phyloP scores from a whole-genome alignment of 2,329 filamentous ascomycete species.

The Fusarium sp. region DNA sequence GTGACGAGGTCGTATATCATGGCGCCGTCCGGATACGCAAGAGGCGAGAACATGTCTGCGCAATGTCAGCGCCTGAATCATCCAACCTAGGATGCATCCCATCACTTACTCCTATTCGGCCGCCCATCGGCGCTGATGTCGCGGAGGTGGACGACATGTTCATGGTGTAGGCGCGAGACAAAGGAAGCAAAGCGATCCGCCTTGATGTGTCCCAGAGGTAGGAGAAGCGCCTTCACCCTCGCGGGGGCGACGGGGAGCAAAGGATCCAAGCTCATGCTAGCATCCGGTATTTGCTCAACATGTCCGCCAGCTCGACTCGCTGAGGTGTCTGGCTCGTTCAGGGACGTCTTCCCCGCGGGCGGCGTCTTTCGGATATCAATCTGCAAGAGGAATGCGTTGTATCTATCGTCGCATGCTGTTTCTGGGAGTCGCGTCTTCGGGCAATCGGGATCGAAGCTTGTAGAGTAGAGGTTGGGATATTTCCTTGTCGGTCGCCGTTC shows the following conservation, averaged over 20 bases:
- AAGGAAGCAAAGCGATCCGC: slow-evolving; percentile 81
- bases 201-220: slow-evolving; percentile 87
- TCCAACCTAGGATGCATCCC: slow-evolving; percentile 10
- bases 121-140: slow-evolving; percentile 86
- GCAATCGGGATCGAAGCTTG: slow-evolving; percentile 11
- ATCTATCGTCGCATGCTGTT: slow-evolving; percentile 32
- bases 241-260: slow-evolving; percentile 90
- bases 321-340: slow-evolving; percentile 19
- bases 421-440: slow-evolving; percentile 5
- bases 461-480: slow-evolving; percentile 4
- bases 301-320: slow-evolving; percentile 40
- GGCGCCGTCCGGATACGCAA: slow-evolving; percentile 83
- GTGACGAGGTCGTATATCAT: slow-evolving; percentile 89
- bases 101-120: slow-evolving; percentile 77
- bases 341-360: slow-evolving; percentile 22
- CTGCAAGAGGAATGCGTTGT: neutral
- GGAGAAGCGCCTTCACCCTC: slow-evolving; percentile 83
- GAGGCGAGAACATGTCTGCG: slow-evolving; percentile 89
- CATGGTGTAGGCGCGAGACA: slow-evolving; percentile 75
- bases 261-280: slow-evolving; percentile 85
- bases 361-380: slow-evolving; percentile 23
- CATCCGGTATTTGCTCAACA: slow-evolving; percentile 52
- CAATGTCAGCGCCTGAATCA: slow-evolving; percentile 29
- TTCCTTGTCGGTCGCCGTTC: slow-evolving; percentile 22
- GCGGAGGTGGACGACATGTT: slow-evolving; percentile 82